Evolutionary conservation across 2,329 filamentous ascomycete species (phyloP).

Genomic region (Ceratocystis colombiana): DNA sequence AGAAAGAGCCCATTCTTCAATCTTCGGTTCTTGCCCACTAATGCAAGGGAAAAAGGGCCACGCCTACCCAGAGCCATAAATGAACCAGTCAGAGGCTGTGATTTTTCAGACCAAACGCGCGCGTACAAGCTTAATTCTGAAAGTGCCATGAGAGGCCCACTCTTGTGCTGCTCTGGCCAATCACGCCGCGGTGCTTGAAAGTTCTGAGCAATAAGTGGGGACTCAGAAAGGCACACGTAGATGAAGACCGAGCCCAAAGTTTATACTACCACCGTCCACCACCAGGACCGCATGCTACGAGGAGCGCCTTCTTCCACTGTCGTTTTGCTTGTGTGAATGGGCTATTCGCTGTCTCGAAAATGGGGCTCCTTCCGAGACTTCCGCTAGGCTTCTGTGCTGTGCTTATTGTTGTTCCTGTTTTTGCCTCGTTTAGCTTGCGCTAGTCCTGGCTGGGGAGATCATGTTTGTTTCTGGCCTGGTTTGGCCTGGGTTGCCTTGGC

Average conservation of each 20-base stretch:
- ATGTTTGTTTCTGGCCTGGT: too few relatives aligned
- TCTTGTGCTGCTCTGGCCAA: not conserved
- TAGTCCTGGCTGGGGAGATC: too few relatives aligned
- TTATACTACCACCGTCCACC: not conserved
- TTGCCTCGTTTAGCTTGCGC: not conserved
- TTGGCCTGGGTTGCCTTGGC: too few relatives aligned
- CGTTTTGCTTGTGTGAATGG: not conserved
- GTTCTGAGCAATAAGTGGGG: not conserved
- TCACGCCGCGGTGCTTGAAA: not conserved
- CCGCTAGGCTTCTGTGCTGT: not conserved
- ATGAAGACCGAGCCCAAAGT: not conserved
- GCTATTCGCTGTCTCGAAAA: not conserved
- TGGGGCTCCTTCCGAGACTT: constrained; percentile 2
- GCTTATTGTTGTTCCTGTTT: not conserved
- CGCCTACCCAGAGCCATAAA: not conserved
- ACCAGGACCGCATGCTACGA: not conserved
- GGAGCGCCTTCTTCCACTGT: not conserved
- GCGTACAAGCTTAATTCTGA: not conserved
- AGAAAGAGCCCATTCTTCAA: not conserved
- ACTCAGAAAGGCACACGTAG: not conserved
- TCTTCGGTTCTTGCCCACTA: not conserved
- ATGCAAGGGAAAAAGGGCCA: not conserved
- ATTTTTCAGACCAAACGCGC: constrained; percentile 6
- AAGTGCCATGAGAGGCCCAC: not conserved
- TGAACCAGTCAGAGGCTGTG: not conserved